Conservation (phyloP, 2,329 filamentous ascomycete species). For the Graphiopsis chlorocephala region DNA sequence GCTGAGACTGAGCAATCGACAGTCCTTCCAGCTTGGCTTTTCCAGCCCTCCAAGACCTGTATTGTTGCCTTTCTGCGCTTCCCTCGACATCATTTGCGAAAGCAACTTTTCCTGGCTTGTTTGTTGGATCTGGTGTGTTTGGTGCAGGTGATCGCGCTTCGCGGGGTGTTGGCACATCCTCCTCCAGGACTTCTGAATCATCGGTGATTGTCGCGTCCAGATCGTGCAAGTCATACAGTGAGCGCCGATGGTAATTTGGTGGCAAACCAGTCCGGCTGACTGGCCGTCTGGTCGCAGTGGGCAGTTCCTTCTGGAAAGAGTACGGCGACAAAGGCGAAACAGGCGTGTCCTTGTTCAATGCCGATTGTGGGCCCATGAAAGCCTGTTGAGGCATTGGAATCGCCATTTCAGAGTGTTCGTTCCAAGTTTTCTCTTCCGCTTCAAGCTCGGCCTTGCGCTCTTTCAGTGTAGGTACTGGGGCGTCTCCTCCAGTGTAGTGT, state of each 20-base stretch:
- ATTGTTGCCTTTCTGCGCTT: conserved; percentile 45
- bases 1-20: conserved; percentile 38
- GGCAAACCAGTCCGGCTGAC: conserved; percentile 24
- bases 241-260: conserved; percentile 30
- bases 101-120: conserved; percentile 1
- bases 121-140: conserved; percentile 7
- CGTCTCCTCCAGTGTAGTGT: conserved; percentile 55
- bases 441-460: conserved; percentile 7
- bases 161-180: not conserved
- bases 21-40: conserved; percentile 42
- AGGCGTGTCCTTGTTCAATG: conserved; percentile 9
- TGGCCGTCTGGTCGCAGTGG: conserved; percentile 1
- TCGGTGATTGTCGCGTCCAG: conserved; percentile 15
- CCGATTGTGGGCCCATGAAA: conserved; percentile 1
- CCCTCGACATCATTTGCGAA: conserved; percentile 21
- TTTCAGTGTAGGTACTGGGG: conserved; percentile 39
- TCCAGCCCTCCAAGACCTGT: conserved; percentile 50
- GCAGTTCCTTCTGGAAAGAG: not conserved
- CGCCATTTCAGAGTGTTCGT: conserved; percentile 9
- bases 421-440: not conserved
- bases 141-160: conserved; percentile 5
- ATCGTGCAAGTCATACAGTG: conserved; percentile 33
- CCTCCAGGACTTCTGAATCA: not conserved
- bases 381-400: conserved; percentile 10
- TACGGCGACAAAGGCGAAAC: conserved; percentile 10